Evolutionary conservation across 257 asterid species (phyloP).

Genomic region (Coffea canephora): DNA sequence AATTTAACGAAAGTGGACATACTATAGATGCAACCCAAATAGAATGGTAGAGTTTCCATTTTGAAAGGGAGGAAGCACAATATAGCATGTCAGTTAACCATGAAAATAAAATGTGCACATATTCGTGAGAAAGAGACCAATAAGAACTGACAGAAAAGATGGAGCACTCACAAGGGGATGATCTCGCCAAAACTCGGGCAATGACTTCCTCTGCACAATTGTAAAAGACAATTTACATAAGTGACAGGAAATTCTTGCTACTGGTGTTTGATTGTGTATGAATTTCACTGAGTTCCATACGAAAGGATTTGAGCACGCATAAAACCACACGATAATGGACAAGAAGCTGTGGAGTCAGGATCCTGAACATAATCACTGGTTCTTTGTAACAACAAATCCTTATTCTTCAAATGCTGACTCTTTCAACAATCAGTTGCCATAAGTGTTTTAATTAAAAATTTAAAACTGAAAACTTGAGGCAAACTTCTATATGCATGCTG

Average conservation of each 20-base stretch:
- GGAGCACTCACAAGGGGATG: conserved; percentile 66
- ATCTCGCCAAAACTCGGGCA: conserved; percentile 98
- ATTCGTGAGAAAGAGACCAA: conserved; percentile 8
- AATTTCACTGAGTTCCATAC: background rate
- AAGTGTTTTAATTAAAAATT: background rate
- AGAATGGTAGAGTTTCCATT: background rate
- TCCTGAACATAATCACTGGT: background rate
- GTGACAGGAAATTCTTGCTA: background rate
- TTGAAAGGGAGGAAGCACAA: background rate
- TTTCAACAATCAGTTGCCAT: background rate
- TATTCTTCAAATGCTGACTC: background rate
- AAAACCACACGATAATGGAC: background rate
- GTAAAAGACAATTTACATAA: conserved; percentile 22
- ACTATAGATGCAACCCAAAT: background rate
- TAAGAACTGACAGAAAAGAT: conserved; percentile 20
- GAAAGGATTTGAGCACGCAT: background rate
- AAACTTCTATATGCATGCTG: background rate
- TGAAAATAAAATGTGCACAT: background rate
- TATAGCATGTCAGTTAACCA: background rate
- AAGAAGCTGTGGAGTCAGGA: background rate
- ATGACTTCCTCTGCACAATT: conserved; percentile 66
- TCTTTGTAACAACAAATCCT: background rate
- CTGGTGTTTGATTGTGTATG: background rate
- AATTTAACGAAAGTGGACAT: background rate
- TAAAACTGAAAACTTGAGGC: background rate